Evolutionary conservation across 2,329 filamentous ascomycete species (phyloP), one percentile per base, ranked within the genome.

Genomic region (Aspergillus hiratsukae): DNA sequence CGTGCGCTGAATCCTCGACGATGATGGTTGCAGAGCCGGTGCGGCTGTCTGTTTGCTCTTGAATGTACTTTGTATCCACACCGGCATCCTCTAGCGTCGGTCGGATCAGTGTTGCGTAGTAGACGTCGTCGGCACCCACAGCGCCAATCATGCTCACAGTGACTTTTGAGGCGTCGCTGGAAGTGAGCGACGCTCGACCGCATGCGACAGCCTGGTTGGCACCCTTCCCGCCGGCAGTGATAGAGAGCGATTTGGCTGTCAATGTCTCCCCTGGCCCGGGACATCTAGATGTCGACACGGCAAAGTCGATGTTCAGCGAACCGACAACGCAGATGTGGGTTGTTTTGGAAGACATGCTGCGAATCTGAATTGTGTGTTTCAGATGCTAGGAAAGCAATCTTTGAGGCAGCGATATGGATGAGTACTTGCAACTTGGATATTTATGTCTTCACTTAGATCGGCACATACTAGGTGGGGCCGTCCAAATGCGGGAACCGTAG

Each of bases 291-390:
- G 91, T 92, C 66, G 88, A 85, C 51, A 89, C 90, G 56, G 95
- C 88, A 51, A 96, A 85, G 76, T 96, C 91, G 72, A 90, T 89
- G 76, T 96, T 96, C 58, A 96, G 83, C 25, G 91, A 96, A 63
- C 91, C 91, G 60, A 96, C 85, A 59, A 96, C 83, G 61, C 86
- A 86, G 73, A 96, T 92, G 40, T 60, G 58, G 31, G 14, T 17
- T 2, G 31, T 17, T 14, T 37, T 37, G 31, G 31, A 37, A 17
- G 31, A 17, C 31, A 37, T 35, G 31, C 14, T 35, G 31, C 14
- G 11, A 31, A 5, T 17, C 17, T 35, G 4, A 14, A 35, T 14
- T 35, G 31, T 35, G 29, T 31, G 31, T 35, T 5, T 35, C 3
- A 5, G 14, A 35, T 35, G 17, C 31, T 14, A 14, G 17, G 31